Conservation (phyloP, 1,284 basidiomycete genomes). For the Phellopilus nigrolimitatus region DNA sequence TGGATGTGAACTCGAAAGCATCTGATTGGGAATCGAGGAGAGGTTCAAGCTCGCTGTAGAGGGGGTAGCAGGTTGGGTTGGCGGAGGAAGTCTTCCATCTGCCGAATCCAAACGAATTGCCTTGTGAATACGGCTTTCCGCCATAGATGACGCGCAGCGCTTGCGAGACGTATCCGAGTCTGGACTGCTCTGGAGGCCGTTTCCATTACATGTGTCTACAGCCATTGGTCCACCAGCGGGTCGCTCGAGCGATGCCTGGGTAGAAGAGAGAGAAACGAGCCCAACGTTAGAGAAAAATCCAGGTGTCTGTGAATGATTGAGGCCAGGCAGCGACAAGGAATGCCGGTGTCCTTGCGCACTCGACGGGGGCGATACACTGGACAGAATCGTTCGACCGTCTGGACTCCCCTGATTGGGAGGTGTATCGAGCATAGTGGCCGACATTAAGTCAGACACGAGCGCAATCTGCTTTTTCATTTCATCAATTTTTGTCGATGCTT, state of each 20-base stretch:
- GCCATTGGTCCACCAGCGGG: background rate
- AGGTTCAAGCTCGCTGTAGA: conserved; percentile 5
- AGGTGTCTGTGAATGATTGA: background rate
- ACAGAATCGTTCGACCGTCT: conserved; percentile 3
- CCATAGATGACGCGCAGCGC: conserved; percentile 23
- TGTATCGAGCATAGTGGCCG: conserved; percentile 40
- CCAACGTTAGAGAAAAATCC: conserved; percentile 12
- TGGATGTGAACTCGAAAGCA: background rate
- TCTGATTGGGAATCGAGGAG: background rate
- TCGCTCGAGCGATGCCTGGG: conserved; percentile 10
- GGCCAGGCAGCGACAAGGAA: conserved; percentile 17
- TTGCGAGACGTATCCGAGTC: conserved; percentile 23
- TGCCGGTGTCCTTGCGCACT: conserved; percentile 7
- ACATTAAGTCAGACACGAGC: conserved; percentile 45
- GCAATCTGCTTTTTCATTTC: conserved; percentile 43
- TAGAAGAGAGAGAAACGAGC: conserved; percentile 4
- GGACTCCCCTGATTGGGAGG: conserved; percentile 13
- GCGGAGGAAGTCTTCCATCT: conserved; percentile 22
- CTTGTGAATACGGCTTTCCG: conserved; percentile 16
- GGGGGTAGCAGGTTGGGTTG: conserved; percentile 27
- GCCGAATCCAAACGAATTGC: conserved; percentile 15
- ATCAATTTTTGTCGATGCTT: conserved; percentile 43
- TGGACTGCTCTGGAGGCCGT: conserved; percentile 11
- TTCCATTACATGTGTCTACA: conserved; percentile 6
- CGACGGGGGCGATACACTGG: background rate